phyloP scores from a whole-genome alignment of 2,329 filamentous ascomycete species.

The Pestalotiopsis sp. region DNA sequence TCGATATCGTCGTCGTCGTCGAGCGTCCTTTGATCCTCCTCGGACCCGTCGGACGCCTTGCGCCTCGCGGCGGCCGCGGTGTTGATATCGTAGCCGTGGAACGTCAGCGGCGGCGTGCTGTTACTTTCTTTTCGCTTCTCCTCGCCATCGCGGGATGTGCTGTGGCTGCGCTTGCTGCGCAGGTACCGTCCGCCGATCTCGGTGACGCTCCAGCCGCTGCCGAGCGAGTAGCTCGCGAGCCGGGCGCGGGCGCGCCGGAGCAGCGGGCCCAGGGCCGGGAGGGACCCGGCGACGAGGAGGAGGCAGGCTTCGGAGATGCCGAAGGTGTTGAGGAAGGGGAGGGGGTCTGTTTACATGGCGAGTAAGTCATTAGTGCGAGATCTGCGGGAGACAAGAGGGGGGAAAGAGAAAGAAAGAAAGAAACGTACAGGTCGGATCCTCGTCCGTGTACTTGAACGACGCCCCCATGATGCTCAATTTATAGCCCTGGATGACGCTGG shows the following conservation, averaged over 20 bases:
- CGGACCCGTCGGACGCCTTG: background rate
- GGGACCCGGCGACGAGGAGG: background rate
- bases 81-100: background rate
- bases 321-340: slow-evolving; percentile 7
- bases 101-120: background rate
- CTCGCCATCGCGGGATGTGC: background rate
- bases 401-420: background rate
- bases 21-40: background rate
- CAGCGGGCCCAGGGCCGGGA: slow-evolving; percentile 4
- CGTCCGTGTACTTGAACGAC: background rate
- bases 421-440: slow-evolving; percentile 5
- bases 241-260: background rate
- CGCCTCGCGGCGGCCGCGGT: background rate
- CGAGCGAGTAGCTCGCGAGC: background rate
- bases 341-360: background rate
- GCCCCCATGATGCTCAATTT: slow-evolving; percentile 3
- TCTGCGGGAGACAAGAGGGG: background rate
- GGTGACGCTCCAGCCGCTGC: slow-evolving; percentile 2
- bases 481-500: slow-evolving; percentile 8
- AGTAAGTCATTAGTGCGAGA: background rate
- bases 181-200: background rate
- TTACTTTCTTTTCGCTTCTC: background rate
- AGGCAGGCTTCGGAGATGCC: slow-evolving; percentile 4
- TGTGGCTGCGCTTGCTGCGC: background rate
- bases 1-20: background rate